These are phyloP conservation scores for Ceratobasidium sp. DNA, from an alignment of 1,284 basidiomycete species.

Conservation along the genomic window DNA sequence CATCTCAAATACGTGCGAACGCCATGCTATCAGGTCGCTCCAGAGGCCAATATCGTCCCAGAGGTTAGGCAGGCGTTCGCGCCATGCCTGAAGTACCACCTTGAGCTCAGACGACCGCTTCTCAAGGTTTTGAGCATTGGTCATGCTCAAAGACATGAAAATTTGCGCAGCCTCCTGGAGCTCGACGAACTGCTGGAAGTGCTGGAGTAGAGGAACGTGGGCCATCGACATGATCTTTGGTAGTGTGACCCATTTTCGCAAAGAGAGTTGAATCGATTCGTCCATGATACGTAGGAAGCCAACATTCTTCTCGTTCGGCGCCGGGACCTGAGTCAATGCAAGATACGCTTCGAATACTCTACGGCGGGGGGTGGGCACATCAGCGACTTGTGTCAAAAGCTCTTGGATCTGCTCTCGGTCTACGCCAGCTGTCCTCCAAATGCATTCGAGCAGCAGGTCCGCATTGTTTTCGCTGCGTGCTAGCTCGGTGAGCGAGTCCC, in stretches of 20 bases:
- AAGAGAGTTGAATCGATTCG: constrained; percentile 95
- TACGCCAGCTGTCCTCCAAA: constrained; percentile 75
- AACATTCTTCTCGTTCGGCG: constrained; percentile 54
- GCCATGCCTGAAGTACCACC: constrained; percentile 94
- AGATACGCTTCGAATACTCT: constrained; percentile 97
- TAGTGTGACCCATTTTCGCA: constrained; percentile 94
- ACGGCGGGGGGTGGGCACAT: constrained; percentile 89
- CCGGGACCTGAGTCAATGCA: constrained; percentile 73
- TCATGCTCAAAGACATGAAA: constrained; percentile 87
- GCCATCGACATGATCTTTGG: constrained; percentile 87
- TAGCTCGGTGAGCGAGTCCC: constrained; percentile 95
- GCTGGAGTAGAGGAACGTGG: constrained; percentile 92
- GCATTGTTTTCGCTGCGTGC: constrained; percentile 90
- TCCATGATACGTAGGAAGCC: constrained; percentile 84
- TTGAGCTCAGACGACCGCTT: constrained; percentile 95
- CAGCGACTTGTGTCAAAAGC: constrained; percentile 81
- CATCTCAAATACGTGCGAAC: constrained; percentile 88
- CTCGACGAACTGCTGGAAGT: constrained; percentile 99
- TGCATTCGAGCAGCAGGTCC: constrained; percentile 92
- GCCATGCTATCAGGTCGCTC: constrained; percentile 98
- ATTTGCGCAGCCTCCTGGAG: constrained; percentile 95
- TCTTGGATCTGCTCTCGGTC: constrained; percentile 83
- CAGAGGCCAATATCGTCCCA: constrained; percentile 99
- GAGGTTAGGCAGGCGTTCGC: constrained; percentile 93
- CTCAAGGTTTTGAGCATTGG: constrained; percentile 89